Percentiles rank a stretch among this genome's conserved stretches.
These are phyloP conservation scores for Termitomyces sp. DNA, from an alignment of 768 basidiomycete genomes.

Conservation along the genomic window DNA sequence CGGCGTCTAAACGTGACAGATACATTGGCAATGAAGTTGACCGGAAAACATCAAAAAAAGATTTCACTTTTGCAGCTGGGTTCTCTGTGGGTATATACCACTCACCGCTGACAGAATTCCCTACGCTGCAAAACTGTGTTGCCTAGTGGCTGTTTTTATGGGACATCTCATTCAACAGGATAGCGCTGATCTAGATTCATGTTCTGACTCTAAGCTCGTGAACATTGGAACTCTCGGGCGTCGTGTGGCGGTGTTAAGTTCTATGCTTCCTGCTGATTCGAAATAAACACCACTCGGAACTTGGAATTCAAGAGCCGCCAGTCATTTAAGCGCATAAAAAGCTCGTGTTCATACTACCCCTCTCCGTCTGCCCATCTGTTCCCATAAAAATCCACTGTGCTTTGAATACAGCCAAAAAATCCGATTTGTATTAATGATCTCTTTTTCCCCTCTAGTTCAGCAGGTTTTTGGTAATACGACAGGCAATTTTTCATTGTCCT, in stretches of 20 bases:
- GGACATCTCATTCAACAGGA: no score
- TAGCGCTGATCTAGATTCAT: not conserved
- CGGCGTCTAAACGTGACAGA: not conserved
- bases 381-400: not conserved
- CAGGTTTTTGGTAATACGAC: constrained; percentile 2
- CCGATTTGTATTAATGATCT: not conserved
- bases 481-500: not conserved
- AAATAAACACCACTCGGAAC: not conserved
- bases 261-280: not conserved
- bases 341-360: no score
- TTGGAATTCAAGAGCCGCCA: no score
- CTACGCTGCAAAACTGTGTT: no score
- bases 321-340: not conserved
- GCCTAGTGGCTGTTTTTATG: no score
- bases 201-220: not conserved
- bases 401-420: no score
- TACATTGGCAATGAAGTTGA: no score
- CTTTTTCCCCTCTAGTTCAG: constrained; percentile 4
- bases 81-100: no score
- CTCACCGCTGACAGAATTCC: no score
- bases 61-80: not conserved
- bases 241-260: no score
- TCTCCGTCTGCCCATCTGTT: not conserved
- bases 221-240: not conserved
- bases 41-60: not conserved